Percentiles rank a stretch among this genome's conserved stretches.
phyloP scores from a whole-genome alignment of 2,329 filamentous ascomycete genomes.

The Venturia carpophila region DNA sequence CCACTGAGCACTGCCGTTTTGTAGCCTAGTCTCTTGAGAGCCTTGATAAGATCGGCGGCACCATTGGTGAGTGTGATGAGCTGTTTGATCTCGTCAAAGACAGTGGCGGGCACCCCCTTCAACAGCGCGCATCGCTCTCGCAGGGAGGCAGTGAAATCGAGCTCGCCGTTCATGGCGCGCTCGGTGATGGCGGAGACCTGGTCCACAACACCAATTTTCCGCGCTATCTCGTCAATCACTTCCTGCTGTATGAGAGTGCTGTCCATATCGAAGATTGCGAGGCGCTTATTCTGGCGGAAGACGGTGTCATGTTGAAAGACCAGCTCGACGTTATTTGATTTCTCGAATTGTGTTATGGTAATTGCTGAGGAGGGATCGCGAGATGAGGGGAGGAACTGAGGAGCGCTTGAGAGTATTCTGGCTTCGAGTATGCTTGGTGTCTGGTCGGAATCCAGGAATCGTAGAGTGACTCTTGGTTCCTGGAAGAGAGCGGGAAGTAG shows the following conservation, averaged over 20 bases:
- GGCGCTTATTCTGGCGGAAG: slow-evolving; percentile 69
- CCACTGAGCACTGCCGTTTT: slow-evolving; percentile 88
- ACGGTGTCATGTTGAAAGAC: slow-evolving; percentile 66
- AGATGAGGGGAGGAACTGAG: slow-evolving; percentile 2
- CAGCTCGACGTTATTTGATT: slow-evolving; percentile 12
- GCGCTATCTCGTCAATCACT: slow-evolving; percentile 91
- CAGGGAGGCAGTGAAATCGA: slow-evolving; percentile 83
- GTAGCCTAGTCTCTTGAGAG: slow-evolving; percentile 69
- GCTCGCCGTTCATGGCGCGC: slow-evolving; percentile 89
- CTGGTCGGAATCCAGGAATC: not conserved
- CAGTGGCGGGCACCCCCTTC: slow-evolving; percentile 66
- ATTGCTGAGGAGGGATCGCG: not conserved
- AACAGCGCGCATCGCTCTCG: slow-evolving; percentile 73
- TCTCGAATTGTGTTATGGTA: slow-evolving; percentile 4
- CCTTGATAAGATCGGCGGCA: slow-evolving; percentile 63
- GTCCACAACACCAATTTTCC: slow-evolving; percentile 71
- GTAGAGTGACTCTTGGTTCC: not conserved
- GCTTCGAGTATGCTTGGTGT: not conserved
- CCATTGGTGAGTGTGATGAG: slow-evolving; percentile 76
- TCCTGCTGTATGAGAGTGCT: slow-evolving; percentile 95
- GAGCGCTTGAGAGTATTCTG: not conserved
- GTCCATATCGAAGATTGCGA: slow-evolving; percentile 98
- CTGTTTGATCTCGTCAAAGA: slow-evolving; percentile 70
- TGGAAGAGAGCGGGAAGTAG: slow-evolving; percentile 1
- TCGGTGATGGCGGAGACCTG: slow-evolving; percentile 83